These are phyloP conservation scores for Cotoneaster glaucophyllus DNA, from an alignment of 306 rosid genomes.

Conservation along the genomic window DNA sequence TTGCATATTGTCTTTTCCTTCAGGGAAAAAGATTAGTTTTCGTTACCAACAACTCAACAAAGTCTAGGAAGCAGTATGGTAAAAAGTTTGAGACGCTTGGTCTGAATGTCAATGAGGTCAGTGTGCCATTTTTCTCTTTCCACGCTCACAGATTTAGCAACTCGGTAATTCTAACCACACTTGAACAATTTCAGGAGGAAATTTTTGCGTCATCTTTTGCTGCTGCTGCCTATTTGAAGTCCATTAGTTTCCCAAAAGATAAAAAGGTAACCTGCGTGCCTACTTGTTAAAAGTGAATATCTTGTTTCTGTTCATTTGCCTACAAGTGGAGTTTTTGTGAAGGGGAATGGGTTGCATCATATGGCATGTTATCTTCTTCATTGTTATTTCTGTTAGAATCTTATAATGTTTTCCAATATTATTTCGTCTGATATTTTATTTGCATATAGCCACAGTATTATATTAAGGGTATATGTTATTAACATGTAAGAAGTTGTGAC, in stretches of 20 bases:
- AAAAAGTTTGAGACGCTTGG: slow-evolving; percentile 98
- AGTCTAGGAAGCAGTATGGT: slow-evolving; percentile 98
- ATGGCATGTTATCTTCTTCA: not conserved
- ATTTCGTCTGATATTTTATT: not conserved
- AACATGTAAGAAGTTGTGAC: not conserved
- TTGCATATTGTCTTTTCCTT: slow-evolving; percentile 16
- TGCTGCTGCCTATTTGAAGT: slow-evolving; percentile 88
- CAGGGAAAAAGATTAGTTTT: slow-evolving; percentile 95
- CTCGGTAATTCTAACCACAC: slow-evolving; percentile 4
- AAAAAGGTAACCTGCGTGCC: slow-evolving; percentile 52
- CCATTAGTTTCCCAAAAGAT: slow-evolving; percentile 86
- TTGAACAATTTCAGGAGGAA: slow-evolving; percentile 62
- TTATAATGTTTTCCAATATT: not conserved
- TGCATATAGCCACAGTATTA: not conserved
- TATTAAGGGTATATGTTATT: not conserved
- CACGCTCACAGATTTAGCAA: slow-evolving; percentile 9
- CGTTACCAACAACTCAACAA: slow-evolving; percentile 96
- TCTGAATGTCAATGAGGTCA: slow-evolving; percentile 72
- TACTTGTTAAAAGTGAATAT: not conserved
- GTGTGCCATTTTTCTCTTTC: slow-evolving; percentile 18
- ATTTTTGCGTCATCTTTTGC: slow-evolving; percentile 99
- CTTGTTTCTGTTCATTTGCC: not conserved
- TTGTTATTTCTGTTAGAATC: not conserved
- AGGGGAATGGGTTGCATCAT: not conserved
- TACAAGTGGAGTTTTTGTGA: not conserved